phyloP scores from a whole-genome alignment of 208 protist genomes.

The Leishmania tropica region DNA sequence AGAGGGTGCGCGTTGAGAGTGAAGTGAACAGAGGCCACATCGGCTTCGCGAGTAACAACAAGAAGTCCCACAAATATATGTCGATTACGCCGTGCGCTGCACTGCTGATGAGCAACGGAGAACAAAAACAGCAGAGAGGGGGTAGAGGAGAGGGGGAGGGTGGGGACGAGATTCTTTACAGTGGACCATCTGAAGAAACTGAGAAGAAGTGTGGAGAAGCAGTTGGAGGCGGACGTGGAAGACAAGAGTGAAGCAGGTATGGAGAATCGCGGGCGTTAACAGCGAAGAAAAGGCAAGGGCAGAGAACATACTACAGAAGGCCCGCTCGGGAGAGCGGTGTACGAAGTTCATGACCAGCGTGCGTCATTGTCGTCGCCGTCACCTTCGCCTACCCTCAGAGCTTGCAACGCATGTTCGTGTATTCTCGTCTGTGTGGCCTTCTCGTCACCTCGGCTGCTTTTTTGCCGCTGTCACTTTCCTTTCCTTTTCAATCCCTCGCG shows the following conservation, averaged over 20 bases:
- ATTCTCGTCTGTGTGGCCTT: background rate
- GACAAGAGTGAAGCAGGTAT: background rate
- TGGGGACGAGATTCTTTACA: background rate
- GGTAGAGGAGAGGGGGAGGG: background rate
- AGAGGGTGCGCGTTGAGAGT: background rate
- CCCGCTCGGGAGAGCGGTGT: background rate
- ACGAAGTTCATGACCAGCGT: background rate
- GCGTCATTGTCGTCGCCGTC: background rate
- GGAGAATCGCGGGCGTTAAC: background rate
- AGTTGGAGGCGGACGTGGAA: background rate
- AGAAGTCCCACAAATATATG: background rate
- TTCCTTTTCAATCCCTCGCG: background rate
- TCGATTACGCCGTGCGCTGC: background rate
- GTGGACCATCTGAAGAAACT: background rate
- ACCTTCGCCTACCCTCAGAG: background rate
- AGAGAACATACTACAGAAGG: background rate
- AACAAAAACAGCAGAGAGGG: background rate
- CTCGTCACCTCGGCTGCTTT: background rate
- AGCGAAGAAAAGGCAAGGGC: background rate
- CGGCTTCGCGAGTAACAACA: background rate
- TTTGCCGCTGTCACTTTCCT: background rate
- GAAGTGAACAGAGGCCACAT: background rate
- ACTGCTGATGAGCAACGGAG: background rate
- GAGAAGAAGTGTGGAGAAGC: background rate
- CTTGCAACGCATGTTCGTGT: background rate